Conservation (phyloP, 1,139 yeast genomes). For the Waltiozyma sp. region DNA sequence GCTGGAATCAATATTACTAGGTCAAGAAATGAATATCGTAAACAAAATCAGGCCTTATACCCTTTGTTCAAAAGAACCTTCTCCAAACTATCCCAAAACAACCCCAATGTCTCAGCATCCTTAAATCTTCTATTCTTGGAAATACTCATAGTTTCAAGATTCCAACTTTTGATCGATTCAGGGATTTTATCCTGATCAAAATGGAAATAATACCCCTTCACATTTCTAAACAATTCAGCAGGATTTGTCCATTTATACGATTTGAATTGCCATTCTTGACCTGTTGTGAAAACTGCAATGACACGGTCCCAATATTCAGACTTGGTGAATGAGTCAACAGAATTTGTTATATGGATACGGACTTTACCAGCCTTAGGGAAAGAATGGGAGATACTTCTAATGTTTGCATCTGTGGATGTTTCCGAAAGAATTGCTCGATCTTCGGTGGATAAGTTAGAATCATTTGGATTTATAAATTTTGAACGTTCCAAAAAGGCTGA, state of each 20-base stretch:
- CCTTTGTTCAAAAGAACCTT: conserved; percentile 42
- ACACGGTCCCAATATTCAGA: conserved; percentile 98
- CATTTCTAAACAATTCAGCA: conserved; percentile 66
- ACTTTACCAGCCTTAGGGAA: conserved; percentile 48
- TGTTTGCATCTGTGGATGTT: conserved; percentile 17
- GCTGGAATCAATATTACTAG: too few species aligned
- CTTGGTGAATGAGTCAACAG: conserved; percentile 78
- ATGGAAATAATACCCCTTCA: conserved; percentile 71
- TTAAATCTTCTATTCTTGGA: conserved; percentile 81
- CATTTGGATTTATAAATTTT: conserved; percentile 45
- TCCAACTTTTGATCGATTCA: conserved; percentile 71
- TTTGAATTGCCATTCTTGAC: conserved; percentile 94
- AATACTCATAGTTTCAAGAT: conserved; percentile 63
- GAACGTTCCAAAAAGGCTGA: conserved; percentile 78
- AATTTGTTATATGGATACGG: conserved; percentile 72
- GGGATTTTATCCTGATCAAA: conserved; percentile 79
- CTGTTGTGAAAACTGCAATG: conserved; percentile 90
- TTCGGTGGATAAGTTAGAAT: neutral
- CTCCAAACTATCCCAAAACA: conserved; percentile 72
- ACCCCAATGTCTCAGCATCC: conserved; percentile 78
- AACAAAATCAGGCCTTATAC: conserved; percentile 12
- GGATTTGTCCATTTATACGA: conserved; percentile 81
- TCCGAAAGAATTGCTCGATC: neutral
- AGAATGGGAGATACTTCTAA: conserved; percentile 33
- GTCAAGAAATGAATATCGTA: too few species aligned